phyloP scores from a whole-genome alignment of 73 alveolate species.

The Paramecium tetraurelia region DNA sequence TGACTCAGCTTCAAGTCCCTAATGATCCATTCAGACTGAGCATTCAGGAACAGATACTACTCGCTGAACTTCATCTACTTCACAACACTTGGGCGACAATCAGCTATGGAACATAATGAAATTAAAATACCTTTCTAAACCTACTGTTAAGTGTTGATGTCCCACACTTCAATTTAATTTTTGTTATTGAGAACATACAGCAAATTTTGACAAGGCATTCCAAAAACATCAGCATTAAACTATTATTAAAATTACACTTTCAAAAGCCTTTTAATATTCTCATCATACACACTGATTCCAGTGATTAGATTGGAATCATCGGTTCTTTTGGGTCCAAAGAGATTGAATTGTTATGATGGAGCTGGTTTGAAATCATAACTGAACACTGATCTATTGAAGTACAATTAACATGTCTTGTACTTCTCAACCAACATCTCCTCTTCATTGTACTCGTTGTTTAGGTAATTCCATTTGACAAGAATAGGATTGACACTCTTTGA shows the following conservation, averaged over 20 bases:
- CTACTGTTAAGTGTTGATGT: not conserved
- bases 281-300: constrained; percentile 33
- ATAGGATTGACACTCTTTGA: constrained; percentile 28
- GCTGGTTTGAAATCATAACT: not conserved
- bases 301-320: not conserved
- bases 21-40: constrained; percentile 4
- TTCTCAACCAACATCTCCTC: not conserved
- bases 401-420: not conserved
- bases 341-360: not conserved
- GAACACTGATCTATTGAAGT: not conserved
- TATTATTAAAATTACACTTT: not conserved
- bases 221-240: constrained; percentile 21
- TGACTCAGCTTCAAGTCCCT: not conserved
- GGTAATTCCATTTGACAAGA: not conserved
- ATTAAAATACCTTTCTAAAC: not conserved
- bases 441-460: not conserved
- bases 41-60: not conserved
- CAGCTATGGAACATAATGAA: not conserved
- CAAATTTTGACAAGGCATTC: not conserved
- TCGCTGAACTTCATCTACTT: not conserved
- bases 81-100: constrained; percentile 19
- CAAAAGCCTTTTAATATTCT: not conserved
- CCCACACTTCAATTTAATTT: constrained; percentile 18
- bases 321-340: not conserved
- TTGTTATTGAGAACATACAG: constrained; percentile 11